Evolutionary conservation across 140 eudicot genomes (phyloP), one percentile per base, ranked within the genome.

Genomic region (Eryngium alpinum): DNA sequence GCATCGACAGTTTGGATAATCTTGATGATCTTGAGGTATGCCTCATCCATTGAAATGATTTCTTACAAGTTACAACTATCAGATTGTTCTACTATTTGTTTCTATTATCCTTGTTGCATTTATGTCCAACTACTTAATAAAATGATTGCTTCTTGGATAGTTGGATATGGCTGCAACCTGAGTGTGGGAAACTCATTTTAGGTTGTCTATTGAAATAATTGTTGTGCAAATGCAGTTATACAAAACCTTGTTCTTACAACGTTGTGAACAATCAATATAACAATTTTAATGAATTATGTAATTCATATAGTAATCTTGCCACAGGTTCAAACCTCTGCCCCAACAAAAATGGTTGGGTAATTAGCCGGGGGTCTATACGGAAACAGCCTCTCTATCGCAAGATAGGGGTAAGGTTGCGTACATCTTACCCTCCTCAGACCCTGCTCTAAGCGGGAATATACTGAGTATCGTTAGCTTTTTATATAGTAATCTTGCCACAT

Each of bases 21-120:
- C 85, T 93, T 86, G 92, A 90, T 85, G 90, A 88, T 78, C 86
- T 88, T 71, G 95, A 91, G 93, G 96, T 91, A 89, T 59, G 87
- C n/a, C 56, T 82, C 6, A 28, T 51, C n/a, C 32, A 32, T 29
- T 69, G 43, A 69, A 44, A 29, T 69, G 60, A 75, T 49, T 75
- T 46, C 60, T 74, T 33, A 25, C 34, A n/a, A n/a, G n/a, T n/a
- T n/a, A n/a, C n/a, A 44, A n/a, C 24, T 75, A 5, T 75, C 25
- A 25, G 78, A 38, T 3, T 18, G 28, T 75, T 27, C 31, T 66
- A 63, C 4, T 28, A 46, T 77, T 77, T 1, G 69, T 53, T 51
- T 77, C 25, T 29, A 65, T 16, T 14, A 31, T 50, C 27, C 31
- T 15, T 75, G 6, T 38, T 2, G 27, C 28, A 46, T 49, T 17